Conservation (phyloP, 1,284 basidiomycete species). For the Rhodotorula glutinis region DNA sequence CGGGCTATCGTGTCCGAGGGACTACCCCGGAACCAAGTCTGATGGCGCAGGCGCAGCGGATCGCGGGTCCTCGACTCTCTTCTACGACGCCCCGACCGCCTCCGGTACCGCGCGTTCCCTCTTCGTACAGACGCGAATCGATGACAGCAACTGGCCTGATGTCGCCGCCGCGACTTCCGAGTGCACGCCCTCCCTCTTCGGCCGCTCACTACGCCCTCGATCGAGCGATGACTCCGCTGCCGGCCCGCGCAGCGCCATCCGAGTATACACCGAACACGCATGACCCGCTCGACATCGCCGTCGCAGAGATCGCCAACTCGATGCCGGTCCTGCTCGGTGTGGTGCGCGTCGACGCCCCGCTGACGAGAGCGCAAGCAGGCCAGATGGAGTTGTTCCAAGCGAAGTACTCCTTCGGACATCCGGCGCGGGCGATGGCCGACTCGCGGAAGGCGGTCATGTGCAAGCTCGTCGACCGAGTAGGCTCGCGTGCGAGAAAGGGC, state of each 20-base stretch:
- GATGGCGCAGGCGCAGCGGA: conserved; percentile 21
- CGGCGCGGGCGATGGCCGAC: conserved; percentile 55
- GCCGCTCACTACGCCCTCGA: conserved; percentile 50
- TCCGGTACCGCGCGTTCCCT: conserved; percentile 24
- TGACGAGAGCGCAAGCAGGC: conserved; percentile 57
- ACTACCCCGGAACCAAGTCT: conserved; percentile 33
- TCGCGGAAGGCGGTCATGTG: conserved; percentile 65
- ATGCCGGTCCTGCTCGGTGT: conserved; percentile 62
- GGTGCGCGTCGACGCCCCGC: conserved; percentile 71
- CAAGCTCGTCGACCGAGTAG: conserved; percentile 65
- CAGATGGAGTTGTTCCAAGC: conserved; percentile 75
- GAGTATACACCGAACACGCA: conserved; percentile 68
- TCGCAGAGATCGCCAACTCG: conserved; percentile 70
- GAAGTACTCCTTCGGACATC: conserved; percentile 66
- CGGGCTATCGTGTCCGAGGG: neutral
- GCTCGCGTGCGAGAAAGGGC: conserved; percentile 52
- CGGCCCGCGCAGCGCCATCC: conserved; percentile 51
- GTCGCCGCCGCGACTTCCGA: neutral
- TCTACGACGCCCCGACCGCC: conserved; percentile 18
- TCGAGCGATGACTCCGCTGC: conserved; percentile 55
- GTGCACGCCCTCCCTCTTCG: conserved; percentile 44
- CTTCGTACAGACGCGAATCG: conserved; percentile 3
- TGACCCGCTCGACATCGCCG: conserved; percentile 76
- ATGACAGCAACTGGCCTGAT: neutral
- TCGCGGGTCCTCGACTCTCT: conserved; percentile 15